Evolutionary conservation across 1,284 basidiomycete genomes (phyloP), one percentile per base, ranked within the genome.

Genomic region (Clitocybe nebularis): DNA sequence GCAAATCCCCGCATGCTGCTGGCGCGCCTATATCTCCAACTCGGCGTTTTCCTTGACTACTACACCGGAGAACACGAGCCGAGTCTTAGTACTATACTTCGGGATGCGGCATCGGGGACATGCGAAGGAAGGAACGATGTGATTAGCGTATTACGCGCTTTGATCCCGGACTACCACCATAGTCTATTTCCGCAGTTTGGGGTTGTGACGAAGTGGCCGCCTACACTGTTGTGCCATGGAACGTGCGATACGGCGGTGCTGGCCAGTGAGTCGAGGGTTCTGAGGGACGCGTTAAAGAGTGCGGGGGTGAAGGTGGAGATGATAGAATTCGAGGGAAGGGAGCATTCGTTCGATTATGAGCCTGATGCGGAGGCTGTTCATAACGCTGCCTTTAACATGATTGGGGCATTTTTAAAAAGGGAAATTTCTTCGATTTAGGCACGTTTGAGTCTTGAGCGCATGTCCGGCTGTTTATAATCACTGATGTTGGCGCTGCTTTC

Each of bases 1-100:
- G 69, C 75, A 1, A 80, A 81, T 48, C 75, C 75, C 5, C 74
- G 81, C 22, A 79, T 79, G 78, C 64, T 72, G n/a, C 61, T 83
- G 19, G 60, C 69, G 5, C 66, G 77, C 4, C 61, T 84, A 6
- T 79, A 77, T 45, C 62, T 81, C 13, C 82, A 84, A 52, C 64
- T 76, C 14, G 82, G 80, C 9, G 58, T 56, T 1, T 77, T 65
- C 39, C 56, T 84, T 1, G 81, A 84, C 56, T 83, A 84, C 51
- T 75, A 72, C 50, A 79, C 79, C 0, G 81, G 79, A 7, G 54
- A 59, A 17, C 72, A 81, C 50, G 61, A 65, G 4, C 72, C 77
- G 3, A 77, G 77, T 48, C 55, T 84, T 10, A 82, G 78, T 47
- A 49, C 36, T 0, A 24, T 46, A 2, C 61, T 82, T 5, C 65